phyloP scores from a whole-genome alignment of 2,329 filamentous ascomycete species.

The Colletotrichum costaricense region DNA sequence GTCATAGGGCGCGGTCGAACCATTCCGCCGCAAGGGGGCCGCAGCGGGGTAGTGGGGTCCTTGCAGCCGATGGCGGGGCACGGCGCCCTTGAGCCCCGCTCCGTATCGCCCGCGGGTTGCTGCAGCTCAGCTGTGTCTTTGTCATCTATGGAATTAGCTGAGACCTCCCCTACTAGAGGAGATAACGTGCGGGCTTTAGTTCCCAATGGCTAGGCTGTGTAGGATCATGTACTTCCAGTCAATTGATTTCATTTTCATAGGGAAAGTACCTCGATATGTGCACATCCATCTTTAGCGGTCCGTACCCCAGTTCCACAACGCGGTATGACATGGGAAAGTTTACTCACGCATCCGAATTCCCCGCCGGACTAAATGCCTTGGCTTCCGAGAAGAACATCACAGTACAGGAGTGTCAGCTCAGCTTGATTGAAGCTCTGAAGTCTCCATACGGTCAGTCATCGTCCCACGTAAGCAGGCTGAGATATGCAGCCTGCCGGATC shows the following conservation, averaged over 20 bases:
- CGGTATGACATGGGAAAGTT: not conserved
- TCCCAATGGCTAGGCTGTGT: too few relatives aligned
- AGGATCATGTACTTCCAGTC: too few relatives aligned
- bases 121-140: not conserved
- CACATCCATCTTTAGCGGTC: not conserved
- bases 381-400: not conserved
- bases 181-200: too few relatives aligned
- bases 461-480: not conserved
- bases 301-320: not conserved
- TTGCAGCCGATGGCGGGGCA: constrained; percentile 25
- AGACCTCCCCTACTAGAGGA: too few relatives aligned
- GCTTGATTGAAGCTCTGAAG: not conserved
- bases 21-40: constrained; percentile 14
- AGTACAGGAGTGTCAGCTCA: not conserved
- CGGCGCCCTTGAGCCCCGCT: constrained; percentile 15
- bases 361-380: not conserved
- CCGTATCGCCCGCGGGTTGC: not conserved
- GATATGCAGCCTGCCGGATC: not conserved
- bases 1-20: constrained; percentile 18
- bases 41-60: constrained; percentile 20
- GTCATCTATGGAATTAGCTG: not conserved
- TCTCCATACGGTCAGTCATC: not conserved
- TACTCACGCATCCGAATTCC: not conserved
- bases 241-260: too few relatives aligned
- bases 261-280: not conserved